Percentiles rank a stretch among this genome's conserved stretches.
Conservation (phyloP, 805 yeast species). For the Ogataea degrootiae region DNA sequence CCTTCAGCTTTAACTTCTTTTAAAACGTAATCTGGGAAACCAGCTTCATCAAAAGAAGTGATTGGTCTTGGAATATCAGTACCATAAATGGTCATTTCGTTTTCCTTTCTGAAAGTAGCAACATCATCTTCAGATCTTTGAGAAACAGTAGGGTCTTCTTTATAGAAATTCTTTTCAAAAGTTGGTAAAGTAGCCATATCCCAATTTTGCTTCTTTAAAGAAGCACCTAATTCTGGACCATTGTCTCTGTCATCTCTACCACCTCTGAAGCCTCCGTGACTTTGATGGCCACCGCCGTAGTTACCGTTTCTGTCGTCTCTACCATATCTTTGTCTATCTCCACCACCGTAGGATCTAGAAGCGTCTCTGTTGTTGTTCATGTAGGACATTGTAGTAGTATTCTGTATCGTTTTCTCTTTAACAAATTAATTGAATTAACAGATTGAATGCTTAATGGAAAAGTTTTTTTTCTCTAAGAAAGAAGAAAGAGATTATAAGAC, state of each 20-base stretch:
- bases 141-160: constrained; percentile 76
- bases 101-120: constrained; percentile 66
- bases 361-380: constrained; percentile 34
- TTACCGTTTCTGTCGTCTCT: constrained; percentile 33
- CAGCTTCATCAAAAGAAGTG: constrained; percentile 91
- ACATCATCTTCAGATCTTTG: constrained; percentile 73
- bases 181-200: constrained; percentile 72
- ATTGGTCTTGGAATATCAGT: constrained; percentile 91
- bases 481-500: not conserved
- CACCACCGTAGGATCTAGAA: constrained; percentile 35
- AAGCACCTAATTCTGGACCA: constrained; percentile 46
- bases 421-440: not conserved
- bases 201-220: constrained; percentile 74
- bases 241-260: constrained; percentile 31
- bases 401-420: no score
- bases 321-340: constrained; percentile 29
- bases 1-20: constrained; percentile 87
- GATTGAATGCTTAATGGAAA: not conserved
- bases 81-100: constrained; percentile 85
- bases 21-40: constrained; percentile 92
- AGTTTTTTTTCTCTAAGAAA: not conserved
- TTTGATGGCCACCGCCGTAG: constrained; percentile 27
- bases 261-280: constrained; percentile 33
- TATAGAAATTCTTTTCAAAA: constrained; percentile 93
- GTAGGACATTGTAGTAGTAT: constrained; percentile 34